Base-by-base conservation (phyloP, 345 rosid species). In the Brassica nigra region DNA sequence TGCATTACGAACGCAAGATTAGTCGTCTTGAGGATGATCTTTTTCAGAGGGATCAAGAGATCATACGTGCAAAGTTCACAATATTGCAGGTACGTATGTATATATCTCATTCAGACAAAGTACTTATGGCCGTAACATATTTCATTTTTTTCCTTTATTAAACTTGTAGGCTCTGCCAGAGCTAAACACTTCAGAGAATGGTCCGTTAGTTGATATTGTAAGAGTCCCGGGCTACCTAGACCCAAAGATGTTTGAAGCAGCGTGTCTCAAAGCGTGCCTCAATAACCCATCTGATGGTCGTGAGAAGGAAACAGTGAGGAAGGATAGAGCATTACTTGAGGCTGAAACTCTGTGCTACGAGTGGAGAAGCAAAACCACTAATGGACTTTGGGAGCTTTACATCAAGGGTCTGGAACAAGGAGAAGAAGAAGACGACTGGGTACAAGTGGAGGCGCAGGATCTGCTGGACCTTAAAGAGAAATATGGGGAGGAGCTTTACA, bases 401-500 rank as follows among this genome's bases (percentile, higher is more conserved):
- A 31, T 63, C 3, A 4, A 16, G 0, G 67, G 67, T n/a, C 20
- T 6, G 23, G 42, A 62, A 14, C 20, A 49, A 4, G 57, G 57
- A 49, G 49, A 44, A 44, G 58, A 5, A n/a, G 58, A 52, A 15
- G 58, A 52, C 8, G 58, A 52, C 58, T 52, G 20, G 23, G 58
- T 52, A 52, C 20, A 63, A n/a, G 68, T 15, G 68, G 42, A 63
- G 44, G 20, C 4, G 67, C 67, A 36, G 9, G 67, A 63, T 15
- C 3, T 63, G 34, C 16, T 15, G 42, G 42, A 4, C 0, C 3
- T 64, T 28, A 64, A 33, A 34, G 47, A 64, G 12, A 63, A 63
- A 63, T 63, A 63, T 63, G 68, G 68, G 7, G 68, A 63, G 6
- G 68, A 63, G 68, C 44, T 65, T 23, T 36, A 65, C 47, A 16